Base-by-base conservation (phyloP, 2,329 filamentous ascomycete species). In the Paecilomyces dactylethromorphus region DNA sequence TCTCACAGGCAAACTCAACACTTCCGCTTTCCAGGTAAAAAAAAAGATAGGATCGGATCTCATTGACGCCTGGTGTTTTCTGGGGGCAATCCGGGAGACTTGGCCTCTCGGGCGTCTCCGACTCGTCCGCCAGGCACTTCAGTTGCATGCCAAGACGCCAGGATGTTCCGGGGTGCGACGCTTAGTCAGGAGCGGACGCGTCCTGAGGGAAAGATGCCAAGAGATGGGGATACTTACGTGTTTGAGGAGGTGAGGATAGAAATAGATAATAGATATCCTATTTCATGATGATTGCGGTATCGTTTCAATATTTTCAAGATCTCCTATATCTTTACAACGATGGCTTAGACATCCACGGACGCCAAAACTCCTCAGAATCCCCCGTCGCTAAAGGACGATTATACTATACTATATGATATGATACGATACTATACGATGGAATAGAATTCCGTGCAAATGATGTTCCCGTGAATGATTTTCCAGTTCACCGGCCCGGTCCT, bases 401-500 rank as follows among this genome's bases (percentile, higher is more conserved):
- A n/a, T n/a, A n/a, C n/a, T n/a, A n/a, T n/a, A n/a, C 5, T 39
- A 39, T 15, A 35, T 21, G 11, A 4, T 45, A 45, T 13, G 15
- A 18, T 45, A 45, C 15, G 2, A n/a, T 45, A n/a, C 35, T 45
- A 45, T 18, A n/a, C 15, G 10, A 45, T 18, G 18, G 3, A 45
- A 18, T 7, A 18, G 15, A 18, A 45, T n/a, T 18, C n/a, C 8
- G 18, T 45, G 32, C 32, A 2, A 33, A 33, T 33, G 8, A 33
- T 33, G 10, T 13, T 33, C 10, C n/a, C n/a, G n/a, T n/a, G n/a
- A n/a, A n/a, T n/a, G n/a, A n/a, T n/a, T n/a, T n/a, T n/a, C 45
- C 13, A 5, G 18, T 0, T 56, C 18, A 61, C 32, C 29, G 22
- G 5, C 51, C 21, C 0, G 54, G 59, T 33, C 87, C 85, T 66